phyloP scores from a whole-genome alignment of 495 filamentous ascomycete species.

The Viridothelium virens region DNA sequence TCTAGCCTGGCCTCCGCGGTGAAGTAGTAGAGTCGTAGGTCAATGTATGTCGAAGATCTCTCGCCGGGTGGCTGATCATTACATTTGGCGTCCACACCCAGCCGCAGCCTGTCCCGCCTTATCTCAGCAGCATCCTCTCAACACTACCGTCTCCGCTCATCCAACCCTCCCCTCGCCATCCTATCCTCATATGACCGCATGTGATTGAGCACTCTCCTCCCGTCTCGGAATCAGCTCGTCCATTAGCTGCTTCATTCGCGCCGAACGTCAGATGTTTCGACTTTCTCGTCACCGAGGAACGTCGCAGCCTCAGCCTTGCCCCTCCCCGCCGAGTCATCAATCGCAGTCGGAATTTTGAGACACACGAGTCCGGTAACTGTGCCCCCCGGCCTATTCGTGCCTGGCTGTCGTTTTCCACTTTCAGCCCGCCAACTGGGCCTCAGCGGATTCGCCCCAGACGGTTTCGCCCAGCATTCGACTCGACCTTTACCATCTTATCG shows the following conservation, averaged over 20 bases:
- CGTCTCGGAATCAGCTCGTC: not conserved
- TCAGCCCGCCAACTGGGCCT: not conserved
- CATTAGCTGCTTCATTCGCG: not conserved
- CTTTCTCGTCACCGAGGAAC: conserved; percentile 4
- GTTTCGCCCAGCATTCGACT: not conserved
- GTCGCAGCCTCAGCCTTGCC: conserved; percentile 7
- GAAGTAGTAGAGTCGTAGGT: not conserved
- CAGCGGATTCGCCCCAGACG: conserved; percentile 7
- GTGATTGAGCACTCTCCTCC: not conserved
- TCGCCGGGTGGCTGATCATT: conserved; percentile 10
- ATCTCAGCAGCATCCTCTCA: conserved; percentile 10
- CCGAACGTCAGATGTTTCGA: conserved; percentile 12
- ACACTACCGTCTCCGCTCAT: conserved; percentile 1
- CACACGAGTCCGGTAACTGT: not conserved
- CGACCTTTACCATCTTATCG: not conserved
- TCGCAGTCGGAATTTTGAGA: not conserved
- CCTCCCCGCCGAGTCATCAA: not conserved
- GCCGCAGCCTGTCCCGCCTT: conserved; percentile 9
- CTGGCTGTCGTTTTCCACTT: conserved; percentile 2
- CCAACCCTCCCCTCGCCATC: not conserved
- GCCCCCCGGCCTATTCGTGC: not conserved
- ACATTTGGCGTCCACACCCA: not conserved
- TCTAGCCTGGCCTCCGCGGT: not conserved
- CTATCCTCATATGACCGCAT: not conserved
- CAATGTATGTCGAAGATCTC: not conserved